Conservation (phyloP, 1,139 yeast species). For the Nakaseomyces delphensis region DNA sequence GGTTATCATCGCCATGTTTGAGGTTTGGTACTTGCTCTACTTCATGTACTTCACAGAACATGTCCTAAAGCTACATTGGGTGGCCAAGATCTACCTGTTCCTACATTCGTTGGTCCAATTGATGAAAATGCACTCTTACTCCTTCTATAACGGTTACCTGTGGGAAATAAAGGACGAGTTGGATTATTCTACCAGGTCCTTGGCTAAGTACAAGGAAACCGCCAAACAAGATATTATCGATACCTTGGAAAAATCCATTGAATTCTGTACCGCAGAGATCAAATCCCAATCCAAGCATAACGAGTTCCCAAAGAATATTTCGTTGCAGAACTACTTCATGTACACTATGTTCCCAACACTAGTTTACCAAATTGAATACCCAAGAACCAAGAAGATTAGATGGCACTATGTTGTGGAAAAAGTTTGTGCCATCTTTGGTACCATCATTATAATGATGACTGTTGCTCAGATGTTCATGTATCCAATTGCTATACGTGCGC, state of each 20-base stretch:
- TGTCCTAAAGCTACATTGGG: conserved; percentile 59
- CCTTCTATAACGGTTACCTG: conserved; percentile 79
- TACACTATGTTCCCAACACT: conserved; percentile 88
- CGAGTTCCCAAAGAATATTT: conserved; percentile 63
- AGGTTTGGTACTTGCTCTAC: conserved; percentile 39
- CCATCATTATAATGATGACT: conserved; percentile 71
- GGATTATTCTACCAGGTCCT: conserved; percentile 36
- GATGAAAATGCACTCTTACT: conserved; percentile 91
- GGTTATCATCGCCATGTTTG: conserved; percentile 50
- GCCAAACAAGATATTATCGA: conserved; percentile 25
- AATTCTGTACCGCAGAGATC: conserved; percentile 58
- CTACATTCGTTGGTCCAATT: conserved; percentile 76
- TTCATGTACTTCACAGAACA: conserved; percentile 47
- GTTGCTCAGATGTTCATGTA: conserved; percentile 72
- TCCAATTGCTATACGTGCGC: conserved; percentile 61
- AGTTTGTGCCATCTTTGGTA: conserved; percentile 73
- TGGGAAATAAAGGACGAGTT: conserved; percentile 61
- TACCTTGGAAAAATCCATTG: conserved; percentile 41
- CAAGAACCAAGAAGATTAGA: conserved; percentile 62
- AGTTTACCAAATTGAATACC: conserved; percentile 72
- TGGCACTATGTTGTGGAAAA: conserved; percentile 66
- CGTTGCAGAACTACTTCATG: conserved; percentile 55
- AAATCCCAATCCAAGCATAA: conserved; percentile 36
- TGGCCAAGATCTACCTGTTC: conserved; percentile 71
- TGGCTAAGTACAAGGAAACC: conserved; percentile 23